These are phyloP conservation scores for Tetramitus jugosus DNA, from an alignment of 208 protist species.

Conservation along the genomic window DNA sequence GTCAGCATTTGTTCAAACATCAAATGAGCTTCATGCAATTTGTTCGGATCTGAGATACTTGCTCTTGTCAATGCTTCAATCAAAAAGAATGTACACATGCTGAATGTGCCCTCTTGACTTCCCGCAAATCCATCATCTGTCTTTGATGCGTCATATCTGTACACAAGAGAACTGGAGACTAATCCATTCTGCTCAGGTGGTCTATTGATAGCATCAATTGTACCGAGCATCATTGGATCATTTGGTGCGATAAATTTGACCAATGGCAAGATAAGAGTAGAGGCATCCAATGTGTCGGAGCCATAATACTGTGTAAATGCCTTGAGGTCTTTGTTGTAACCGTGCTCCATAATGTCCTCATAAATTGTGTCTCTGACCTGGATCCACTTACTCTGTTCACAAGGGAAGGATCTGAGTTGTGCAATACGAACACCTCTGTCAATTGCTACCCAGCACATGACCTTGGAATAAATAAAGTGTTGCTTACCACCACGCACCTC, in stretches of 20 bases:
- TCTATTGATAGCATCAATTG: conserved; percentile 35
- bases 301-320: conserved; percentile 41
- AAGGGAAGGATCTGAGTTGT: conserved; percentile 1
- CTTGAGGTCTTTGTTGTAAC: conserved; percentile 34
- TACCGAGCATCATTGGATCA: conserved; percentile 37
- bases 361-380: conserved; percentile 35
- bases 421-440: conserved; percentile 22
- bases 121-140: conserved; percentile 26
- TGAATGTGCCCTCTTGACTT: conserved; percentile 46
- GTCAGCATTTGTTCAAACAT: conserved; percentile 52
- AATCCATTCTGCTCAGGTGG: conserved; percentile 40
- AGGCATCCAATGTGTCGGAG: conserved; percentile 27
- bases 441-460: conserved; percentile 47
- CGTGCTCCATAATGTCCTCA: conserved; percentile 43
- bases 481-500: conserved; percentile 43
- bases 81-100: conserved; percentile 47
- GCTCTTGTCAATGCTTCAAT: conserved; percentile 41
- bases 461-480: conserved; percentile 46
- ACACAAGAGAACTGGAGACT: conserved; percentile 36
- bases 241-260: conserved; percentile 42
- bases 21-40: conserved; percentile 35
- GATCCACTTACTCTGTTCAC: conserved; percentile 35
- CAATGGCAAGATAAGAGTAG: conserved; percentile 40
- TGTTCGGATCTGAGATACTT: conserved; percentile 20
- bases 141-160: conserved; percentile 27